A percentile compares a stretch with the other conserved stretches of the same genome.
phyloP scores from a whole-genome alignment of 2,329 filamentous ascomycete genomes.

The Penicillium digitatum region DNA sequence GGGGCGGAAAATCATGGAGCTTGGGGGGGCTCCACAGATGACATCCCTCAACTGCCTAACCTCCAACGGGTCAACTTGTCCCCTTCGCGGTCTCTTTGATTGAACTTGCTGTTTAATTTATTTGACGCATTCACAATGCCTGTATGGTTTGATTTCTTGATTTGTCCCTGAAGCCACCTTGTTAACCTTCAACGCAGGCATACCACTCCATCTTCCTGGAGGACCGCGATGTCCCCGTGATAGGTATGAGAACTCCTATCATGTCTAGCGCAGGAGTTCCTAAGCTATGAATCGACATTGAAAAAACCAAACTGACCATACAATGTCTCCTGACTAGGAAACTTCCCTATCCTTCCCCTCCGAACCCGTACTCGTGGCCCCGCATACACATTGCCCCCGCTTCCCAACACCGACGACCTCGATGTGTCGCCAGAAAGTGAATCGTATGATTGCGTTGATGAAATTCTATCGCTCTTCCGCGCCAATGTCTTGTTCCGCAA shows the following conservation, averaged over 20 bases:
- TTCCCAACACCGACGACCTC: conserved; percentile 53
- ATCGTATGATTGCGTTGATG: conserved; percentile 94
- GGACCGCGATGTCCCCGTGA: conserved; percentile 65
- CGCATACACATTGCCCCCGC: conserved; percentile 72
- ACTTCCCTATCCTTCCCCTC: conserved; percentile 90
- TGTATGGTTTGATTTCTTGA: conserved; percentile 31
- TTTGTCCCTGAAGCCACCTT: background rate
- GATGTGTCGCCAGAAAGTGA: conserved; percentile 75
- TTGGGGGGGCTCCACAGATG: conserved; percentile 26
- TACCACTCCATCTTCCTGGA: conserved; percentile 96
- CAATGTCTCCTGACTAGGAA: conserved; percentile 52
- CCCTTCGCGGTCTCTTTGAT: background rate
- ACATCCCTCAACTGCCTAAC: conserved; percentile 25
- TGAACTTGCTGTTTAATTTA: background rate
- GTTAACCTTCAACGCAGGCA: conserved; percentile 55
- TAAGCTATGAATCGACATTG: background rate
- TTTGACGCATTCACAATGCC: conserved; percentile 41
- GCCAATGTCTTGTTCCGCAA: conserved; percentile 99
- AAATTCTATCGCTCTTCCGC: conserved; percentile 86
- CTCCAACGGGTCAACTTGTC: conserved; percentile 5
- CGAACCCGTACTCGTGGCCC: conserved; percentile 95
- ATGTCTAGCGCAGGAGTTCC: conserved; percentile 1
- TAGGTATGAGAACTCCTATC: conserved; percentile 46
- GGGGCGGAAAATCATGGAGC: conserved; percentile 38
- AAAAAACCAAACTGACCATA: conserved; percentile 9